Conservation (phyloP, 2,329 filamentous ascomycete species). For the Pezicula rhizophila region DNA sequence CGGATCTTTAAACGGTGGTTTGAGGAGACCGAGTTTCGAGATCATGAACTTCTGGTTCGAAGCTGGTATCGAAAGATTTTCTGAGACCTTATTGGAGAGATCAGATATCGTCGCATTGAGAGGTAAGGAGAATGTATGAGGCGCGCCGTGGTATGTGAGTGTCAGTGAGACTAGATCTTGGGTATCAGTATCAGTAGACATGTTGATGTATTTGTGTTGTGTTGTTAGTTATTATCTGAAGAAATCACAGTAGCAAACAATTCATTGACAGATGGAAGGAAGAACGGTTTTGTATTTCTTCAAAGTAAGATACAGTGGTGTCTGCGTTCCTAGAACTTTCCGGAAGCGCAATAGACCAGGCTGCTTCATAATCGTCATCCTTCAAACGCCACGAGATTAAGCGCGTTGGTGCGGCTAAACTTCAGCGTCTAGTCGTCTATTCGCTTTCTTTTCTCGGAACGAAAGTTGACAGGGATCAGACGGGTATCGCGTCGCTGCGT, state of each 20-base stretch:
- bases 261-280: not conserved
- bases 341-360: slow-evolving; percentile 12
- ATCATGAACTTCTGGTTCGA: slow-evolving; percentile 65
- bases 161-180: slow-evolving; percentile 34
- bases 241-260: not conserved
- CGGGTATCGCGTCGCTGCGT: slow-evolving; percentile 18
- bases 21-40: slow-evolving; percentile 59
- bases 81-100: slow-evolving; percentile 53
- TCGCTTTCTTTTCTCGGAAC: too few species aligned
- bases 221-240: not conserved
- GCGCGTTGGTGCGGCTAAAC: not conserved
- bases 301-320: not conserved
- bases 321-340: slow-evolving; percentile 5
- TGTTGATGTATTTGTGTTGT: slow-evolving; percentile 8
- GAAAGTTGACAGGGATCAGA: not conserved
- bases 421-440: too few species aligned
- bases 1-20: slow-evolving; percentile 57
- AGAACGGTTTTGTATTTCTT: not conserved
- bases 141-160: slow-evolving; percentile 40
- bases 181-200: slow-evolving; percentile 19
- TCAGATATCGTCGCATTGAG: slow-evolving; percentile 46
- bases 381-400: not conserved
- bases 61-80: slow-evolving; percentile 50
- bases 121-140: slow-evolving; percentile 38
- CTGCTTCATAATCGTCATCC: slow-evolving; percentile 25